Evolutionary conservation across 371 early-diverging fungal species (phyloP), one percentile per base, ranked within the genome.

Genomic region (Apophysomyces sp.): DNA sequence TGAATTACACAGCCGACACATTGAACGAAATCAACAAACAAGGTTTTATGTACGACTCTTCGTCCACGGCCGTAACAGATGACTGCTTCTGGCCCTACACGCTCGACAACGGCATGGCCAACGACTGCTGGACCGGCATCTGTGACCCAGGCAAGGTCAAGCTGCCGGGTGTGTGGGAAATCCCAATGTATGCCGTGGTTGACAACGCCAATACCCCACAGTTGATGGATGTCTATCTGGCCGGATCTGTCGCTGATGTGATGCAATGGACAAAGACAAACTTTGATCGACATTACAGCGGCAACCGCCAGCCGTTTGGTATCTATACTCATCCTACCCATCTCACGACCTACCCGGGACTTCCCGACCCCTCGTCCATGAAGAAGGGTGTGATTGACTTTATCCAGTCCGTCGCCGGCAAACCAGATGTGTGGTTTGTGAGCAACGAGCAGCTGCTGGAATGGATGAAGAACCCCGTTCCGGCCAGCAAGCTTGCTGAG

Each of bases 81-180:
- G 84, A 86, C 60, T 74, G 79, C 18, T 81, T 74, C 66, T 91
- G 91, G 91, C 91, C 91, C 4, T 91, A 91, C 66, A 91, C 90
- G 3, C 73, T 91, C 27, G 91, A 91, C 61, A 73, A 85, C 66
- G 91, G 91, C 59, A 65, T 86, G 51, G 85, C 86, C 39, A 89
- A 86, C 34, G 89, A 89, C 63, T 91, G 91, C 69, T 85, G 82
- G 86, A 84, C 74, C 40, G 75, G 76, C 28, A 76, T 87, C 37
- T 91, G 91, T 55, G 66, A 71, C 31, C 63, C 80, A 21, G 66
- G 63, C 15, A 55, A 66, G 12, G 66, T 88, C 37, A 79, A 78
- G 31, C 66, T 80, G 30, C 87, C 86, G 9, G 90, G 73, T 52
- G 68, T 90, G 44, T 91, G 90, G 89, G 89, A 91, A 73, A 73